A percentile compares a stretch with the other conserved stretches of the same genome.
Evolutionary conservation across 177 flowering plant genomes (phyloP).

Genomic region (Telopea speciosissima): DNA sequence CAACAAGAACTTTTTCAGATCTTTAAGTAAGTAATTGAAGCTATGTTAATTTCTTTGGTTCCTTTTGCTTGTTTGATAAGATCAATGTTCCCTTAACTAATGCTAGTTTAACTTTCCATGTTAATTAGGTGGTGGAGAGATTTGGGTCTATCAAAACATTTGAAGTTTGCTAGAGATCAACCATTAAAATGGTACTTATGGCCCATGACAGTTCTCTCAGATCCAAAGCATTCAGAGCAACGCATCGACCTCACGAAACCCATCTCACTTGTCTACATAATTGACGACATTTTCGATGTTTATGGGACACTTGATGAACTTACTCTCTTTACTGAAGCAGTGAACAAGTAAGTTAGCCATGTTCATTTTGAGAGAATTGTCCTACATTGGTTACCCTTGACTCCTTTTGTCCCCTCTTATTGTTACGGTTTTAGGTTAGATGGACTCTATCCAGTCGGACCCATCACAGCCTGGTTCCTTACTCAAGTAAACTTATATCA

Average conservation of each 20-base stretch:
- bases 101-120: background rate
- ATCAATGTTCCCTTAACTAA: background rate
- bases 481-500: no score
- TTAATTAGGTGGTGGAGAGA: conserved; percentile 49
- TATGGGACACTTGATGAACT: conserved; percentile 40
- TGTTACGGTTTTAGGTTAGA: no score
- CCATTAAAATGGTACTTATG: conserved; percentile 49
- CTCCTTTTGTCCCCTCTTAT: no score
- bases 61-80: background rate
- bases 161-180: conserved; percentile 37
- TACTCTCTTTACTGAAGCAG: conserved; percentile 34
- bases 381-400: no score
- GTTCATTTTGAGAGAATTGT: no score
- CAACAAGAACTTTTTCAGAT: conserved; percentile 18
- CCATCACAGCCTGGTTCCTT: no score
- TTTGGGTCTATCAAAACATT: conserved; percentile 22
- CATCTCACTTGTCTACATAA: conserved; percentile 30
- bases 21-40: conserved; percentile 21
- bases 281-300: conserved; percentile 40
- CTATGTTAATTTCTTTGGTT: background rate
- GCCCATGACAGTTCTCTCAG: conserved; percentile 28
- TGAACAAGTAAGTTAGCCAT: conserved; percentile 27
- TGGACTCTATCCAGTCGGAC: no score
- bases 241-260: conserved; percentile 40
- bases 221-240: conserved; percentile 27